These are phyloP conservation scores for Suhomyces guaymorum DNA, from an alignment of 1,139 yeast genomes.

Conservation along the genomic window DNA sequence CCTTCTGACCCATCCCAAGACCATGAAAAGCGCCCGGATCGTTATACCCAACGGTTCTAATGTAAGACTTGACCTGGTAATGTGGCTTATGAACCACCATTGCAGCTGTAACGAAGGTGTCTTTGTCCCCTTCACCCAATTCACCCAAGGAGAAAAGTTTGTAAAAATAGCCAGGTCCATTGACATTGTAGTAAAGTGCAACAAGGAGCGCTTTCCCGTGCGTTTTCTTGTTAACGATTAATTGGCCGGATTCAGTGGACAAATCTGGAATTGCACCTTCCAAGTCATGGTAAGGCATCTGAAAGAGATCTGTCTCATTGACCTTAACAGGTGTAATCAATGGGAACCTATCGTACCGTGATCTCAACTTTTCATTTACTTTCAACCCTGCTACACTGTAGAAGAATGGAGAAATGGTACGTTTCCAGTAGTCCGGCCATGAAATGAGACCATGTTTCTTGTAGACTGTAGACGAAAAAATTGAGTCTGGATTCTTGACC, in stretches of 20 bases:
- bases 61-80: slow-evolving; percentile 50
- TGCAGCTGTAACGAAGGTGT: slow-evolving; percentile 62
- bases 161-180: slow-evolving; percentile 58
- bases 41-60: slow-evolving; percentile 34
- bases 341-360: slow-evolving; percentile 17
- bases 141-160: slow-evolving; percentile 59
- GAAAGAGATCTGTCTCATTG: slow-evolving; percentile 8
- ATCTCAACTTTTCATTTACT: slow-evolving; percentile 33
- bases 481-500: slow-evolving; percentile 36
- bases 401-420: slow-evolving; percentile 67
- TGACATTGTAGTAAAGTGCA: slow-evolving; percentile 55
- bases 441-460: slow-evolving; percentile 57
- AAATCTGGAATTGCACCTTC: slow-evolving; percentile 59
- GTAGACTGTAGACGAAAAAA: slow-evolving; percentile 58
- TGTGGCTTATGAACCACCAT: slow-evolving; percentile 42
- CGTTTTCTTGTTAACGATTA: slow-evolving; percentile 51
- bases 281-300: slow-evolving; percentile 47
- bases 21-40: slow-evolving; percentile 32
- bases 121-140: slow-evolving; percentile 69
- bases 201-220: slow-evolving; percentile 54
- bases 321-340: slow-evolving; percentile 10
- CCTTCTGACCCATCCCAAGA: slow-evolving; percentile 43
- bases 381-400: slow-evolving; percentile 62
- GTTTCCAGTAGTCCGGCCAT: slow-evolving; percentile 86
- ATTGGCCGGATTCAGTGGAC: slow-evolving; percentile 64